Percentiles rank a stretch among this genome's conserved stretches.
phyloP scores from a whole-genome alignment of 768 basidiomycete species.

The Panellus pusillus region DNA sequence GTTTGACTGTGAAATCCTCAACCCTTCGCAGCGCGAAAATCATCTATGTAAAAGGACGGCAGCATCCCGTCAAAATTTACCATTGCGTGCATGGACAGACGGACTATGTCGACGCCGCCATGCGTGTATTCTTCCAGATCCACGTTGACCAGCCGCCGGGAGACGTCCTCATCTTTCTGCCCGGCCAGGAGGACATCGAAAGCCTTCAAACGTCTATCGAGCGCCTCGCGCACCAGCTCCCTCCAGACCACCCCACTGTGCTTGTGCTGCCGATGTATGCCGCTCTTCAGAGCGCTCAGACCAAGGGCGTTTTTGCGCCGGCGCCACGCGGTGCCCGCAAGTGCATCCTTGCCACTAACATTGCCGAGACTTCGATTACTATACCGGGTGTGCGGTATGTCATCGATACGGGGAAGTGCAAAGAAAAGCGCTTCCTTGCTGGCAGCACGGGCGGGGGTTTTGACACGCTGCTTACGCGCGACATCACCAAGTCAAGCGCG shows the following conservation, averaged over 20 bases:
- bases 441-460: slow-evolving; percentile 74
- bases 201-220: slow-evolving; percentile 74
- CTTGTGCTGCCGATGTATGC: slow-evolving; percentile 83
- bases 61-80: slow-evolving; percentile 86
- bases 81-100: slow-evolving; percentile 71
- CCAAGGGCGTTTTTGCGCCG: slow-evolving; percentile 73
- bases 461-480: slow-evolving; percentile 79
- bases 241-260: slow-evolving; percentile 57
- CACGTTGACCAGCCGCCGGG: slow-evolving; percentile 79
- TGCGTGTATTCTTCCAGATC: slow-evolving; percentile 94
- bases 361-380: slow-evolving; percentile 97
- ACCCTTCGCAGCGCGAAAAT: slow-evolving; percentile 67
- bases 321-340: slow-evolving; percentile 73
- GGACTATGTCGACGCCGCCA: slow-evolving; percentile 87
- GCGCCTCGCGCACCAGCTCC: slow-evolving; percentile 67
- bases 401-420: slow-evolving; percentile 94
- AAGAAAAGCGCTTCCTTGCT: slow-evolving; percentile 87
- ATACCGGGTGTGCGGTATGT: slow-evolving; percentile 96
- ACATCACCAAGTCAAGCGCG: slow-evolving; percentile 88
- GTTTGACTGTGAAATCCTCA: slow-evolving; percentile 1
- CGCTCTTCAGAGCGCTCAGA: slow-evolving; percentile 74
- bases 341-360: slow-evolving; percentile 95
- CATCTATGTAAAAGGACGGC: slow-evolving; percentile 89
- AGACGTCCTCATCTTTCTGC: slow-evolving; percentile 92
- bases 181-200: slow-evolving; percentile 98